Conservation (phyloP, 1,284 basidiomycete genomes). For the Naganishia albida region DNA sequence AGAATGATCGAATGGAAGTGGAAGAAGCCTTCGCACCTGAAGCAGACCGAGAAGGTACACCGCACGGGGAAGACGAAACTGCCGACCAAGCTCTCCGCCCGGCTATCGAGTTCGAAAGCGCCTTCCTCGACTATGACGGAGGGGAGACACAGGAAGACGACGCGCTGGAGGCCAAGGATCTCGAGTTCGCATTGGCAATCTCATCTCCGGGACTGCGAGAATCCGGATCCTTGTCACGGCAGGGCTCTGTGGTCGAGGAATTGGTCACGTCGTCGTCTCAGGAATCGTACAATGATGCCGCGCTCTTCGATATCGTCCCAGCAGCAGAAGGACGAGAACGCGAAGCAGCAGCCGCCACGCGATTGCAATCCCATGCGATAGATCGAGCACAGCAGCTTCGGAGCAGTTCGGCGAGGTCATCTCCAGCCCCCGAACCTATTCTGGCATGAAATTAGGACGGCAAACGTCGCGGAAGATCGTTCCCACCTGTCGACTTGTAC, state of each 20-base stretch:
- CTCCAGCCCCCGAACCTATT: slow-evolving; percentile 11
- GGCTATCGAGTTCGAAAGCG: background rate
- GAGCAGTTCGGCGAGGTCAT: slow-evolving; percentile 2
- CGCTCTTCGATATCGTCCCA: background rate
- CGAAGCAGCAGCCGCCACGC: too few relatives aligned
- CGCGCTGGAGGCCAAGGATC: background rate
- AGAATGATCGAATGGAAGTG: background rate
- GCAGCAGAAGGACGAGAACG: background rate
- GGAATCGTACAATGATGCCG: background rate
- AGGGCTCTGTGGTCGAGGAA: slow-evolving; percentile 18
- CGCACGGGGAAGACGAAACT: too few relatives aligned
- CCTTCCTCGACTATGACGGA: background rate
- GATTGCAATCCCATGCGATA: slow-evolving; percentile 1
- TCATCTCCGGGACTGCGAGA: background rate
- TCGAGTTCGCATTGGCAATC: background rate
- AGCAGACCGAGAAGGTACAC: too few relatives aligned
- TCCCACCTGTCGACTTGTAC: too few relatives aligned
- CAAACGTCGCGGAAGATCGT: background rate
- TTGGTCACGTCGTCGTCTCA: background rate
- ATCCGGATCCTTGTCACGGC: background rate
- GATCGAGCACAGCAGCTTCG: background rate
- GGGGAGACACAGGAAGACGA: background rate
- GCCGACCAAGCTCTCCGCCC: background rate
- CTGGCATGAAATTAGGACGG: slow-evolving; percentile 5
- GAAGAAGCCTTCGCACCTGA: background rate